Evolutionary conservation across 164 flowering plant species (phyloP).

Genomic region (Echeveria elegans): DNA sequence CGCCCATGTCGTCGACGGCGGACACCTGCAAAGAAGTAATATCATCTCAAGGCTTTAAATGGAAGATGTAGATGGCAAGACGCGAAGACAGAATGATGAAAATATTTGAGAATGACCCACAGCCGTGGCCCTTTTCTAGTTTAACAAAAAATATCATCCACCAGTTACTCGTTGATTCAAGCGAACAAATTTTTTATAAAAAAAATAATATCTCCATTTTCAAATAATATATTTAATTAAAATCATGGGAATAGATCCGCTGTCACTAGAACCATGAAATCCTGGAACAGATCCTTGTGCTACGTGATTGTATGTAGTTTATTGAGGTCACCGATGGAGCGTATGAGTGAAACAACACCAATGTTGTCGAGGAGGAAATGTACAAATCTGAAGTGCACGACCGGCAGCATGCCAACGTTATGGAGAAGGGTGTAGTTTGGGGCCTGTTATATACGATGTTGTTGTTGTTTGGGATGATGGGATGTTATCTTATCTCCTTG

Average conservation of each 20-base stretch:
- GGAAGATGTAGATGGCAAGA: neutral
- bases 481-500: conserved; percentile 16
- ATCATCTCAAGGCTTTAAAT: neutral
- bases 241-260: too few species aligned
- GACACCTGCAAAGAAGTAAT: neutral
- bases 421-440: neutral
- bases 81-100: neutral
- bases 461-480: too few species aligned
- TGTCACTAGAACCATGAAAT: neutral
- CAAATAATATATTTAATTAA: too few species aligned
- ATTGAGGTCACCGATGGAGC: neutral
- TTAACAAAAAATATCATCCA: too few species aligned
- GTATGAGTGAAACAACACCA: neutral
- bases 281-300: too few species aligned
- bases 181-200: too few species aligned
- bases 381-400: neutral
- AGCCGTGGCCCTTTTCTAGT: neutral
- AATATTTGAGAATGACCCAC: too few species aligned
- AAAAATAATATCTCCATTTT: too few species aligned
- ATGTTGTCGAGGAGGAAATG: neutral
- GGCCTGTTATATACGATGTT: neutral
- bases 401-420: neutral
- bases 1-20: neutral
- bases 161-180: too few species aligned
- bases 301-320: neutral